Base-by-base conservation (phyloP, 441 rosid genomes). In the Erysimum cheiri region DNA sequence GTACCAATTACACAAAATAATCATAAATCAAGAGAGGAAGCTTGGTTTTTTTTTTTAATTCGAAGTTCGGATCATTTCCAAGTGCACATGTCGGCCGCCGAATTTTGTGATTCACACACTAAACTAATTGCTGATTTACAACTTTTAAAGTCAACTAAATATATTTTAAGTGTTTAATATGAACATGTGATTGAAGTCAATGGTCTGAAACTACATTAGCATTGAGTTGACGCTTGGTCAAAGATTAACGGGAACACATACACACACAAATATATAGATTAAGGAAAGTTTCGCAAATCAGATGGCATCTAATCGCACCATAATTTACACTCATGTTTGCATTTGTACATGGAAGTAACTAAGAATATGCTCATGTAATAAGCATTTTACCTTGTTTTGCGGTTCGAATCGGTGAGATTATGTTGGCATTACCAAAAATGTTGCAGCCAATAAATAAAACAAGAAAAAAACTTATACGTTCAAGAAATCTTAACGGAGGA, bases 1-100 rank as follows among this genome's bases (percentile, higher is more conserved):
- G 32, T 61, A 24, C 35, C 22, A 36, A 32, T 53, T 52, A 37
- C 40, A 39, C 44, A 31, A 28, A 49, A 31, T n/a, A 53, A 54
- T 32, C 6, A 31, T 28, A 52, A 14, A 29, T 54, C 2, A 3
- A 28, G 13, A 2, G 57, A 55, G 3, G 8, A 44, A n/a, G 15
- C 33, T 32, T 22, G 24, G 24, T 19, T 19, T 26, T 19, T 40
- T 0, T 5, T 29, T 19, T n/a, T 19, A 24, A 14, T 15, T 56
- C 43, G 15, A 46, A 6, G 19, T 35, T 47, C 4, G 40, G 22
- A 33, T 69, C 24, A 8, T 26, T 37, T 50, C 24, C 6, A 13
- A 28, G 24, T 29, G 17, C 15, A 13, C 73, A 12, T 32, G 35
- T 61, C 55, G 47, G n/a, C 44, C 54, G 60, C 54, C 29, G 60